phyloP scores from a whole-genome alignment of 2,329 filamentous ascomycete genomes.

The Calonectria crousiana region DNA sequence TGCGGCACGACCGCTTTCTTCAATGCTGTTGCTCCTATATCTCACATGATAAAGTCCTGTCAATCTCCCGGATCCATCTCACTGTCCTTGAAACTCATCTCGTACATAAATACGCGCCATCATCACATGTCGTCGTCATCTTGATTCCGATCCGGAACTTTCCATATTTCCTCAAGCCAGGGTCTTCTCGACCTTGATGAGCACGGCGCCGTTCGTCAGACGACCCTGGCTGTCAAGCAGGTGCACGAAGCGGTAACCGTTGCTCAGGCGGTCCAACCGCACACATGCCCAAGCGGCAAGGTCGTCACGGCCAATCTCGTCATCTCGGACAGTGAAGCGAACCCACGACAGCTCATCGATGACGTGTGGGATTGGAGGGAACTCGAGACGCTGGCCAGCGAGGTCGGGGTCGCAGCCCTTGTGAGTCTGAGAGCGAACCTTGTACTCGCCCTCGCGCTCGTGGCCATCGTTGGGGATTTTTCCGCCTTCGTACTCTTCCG shows the following conservation, averaged over 20 bases:
- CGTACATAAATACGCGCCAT: not conserved
- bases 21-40: not conserved
- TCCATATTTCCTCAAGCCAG: constrained; percentile 35
- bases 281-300: constrained; percentile 91
- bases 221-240: constrained; percentile 78
- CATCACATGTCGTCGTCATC: not conserved
- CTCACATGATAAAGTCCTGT: not conserved
- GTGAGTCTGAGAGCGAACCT: constrained; percentile 69
- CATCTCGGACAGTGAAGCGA: constrained; percentile 88
- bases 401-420: constrained; percentile 75
- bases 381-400: constrained; percentile 67
- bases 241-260: constrained; percentile 83
- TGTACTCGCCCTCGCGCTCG: constrained; percentile 61
- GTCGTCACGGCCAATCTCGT: constrained; percentile 82
- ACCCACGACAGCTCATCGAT: constrained; percentile 80
- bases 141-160: not conserved
- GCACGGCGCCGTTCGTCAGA: constrained; percentile 74
- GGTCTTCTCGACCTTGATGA: constrained; percentile 80
- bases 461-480: constrained; percentile 54
- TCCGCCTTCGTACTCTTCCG: constrained; percentile 56
- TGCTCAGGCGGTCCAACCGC: constrained; percentile 81
- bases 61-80: not conserved
- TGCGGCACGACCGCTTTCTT: not conserved
- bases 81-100: not conserved
- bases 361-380: constrained; percentile 66